Percentiles rank a stretch among this genome's conserved stretches.
phyloP scores from a whole-genome alignment of 768 basidiomycete genomes.

The Rubroboletus satanas region DNA sequence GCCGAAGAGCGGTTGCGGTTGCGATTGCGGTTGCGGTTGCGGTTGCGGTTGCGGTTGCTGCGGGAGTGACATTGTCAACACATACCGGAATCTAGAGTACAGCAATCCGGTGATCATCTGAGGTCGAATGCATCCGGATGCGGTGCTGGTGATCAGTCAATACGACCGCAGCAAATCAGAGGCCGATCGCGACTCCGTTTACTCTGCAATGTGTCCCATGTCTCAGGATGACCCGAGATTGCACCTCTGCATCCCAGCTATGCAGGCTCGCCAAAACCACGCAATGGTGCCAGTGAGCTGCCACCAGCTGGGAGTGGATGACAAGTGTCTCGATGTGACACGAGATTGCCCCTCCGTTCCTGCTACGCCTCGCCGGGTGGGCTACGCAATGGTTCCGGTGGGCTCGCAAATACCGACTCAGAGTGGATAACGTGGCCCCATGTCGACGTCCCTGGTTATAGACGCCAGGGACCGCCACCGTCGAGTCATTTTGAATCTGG shows the following conservation, averaged over 20 bases:
- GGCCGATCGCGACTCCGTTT: neutral
- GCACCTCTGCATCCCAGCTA: too few relatives aligned
- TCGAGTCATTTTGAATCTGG: too few relatives aligned
- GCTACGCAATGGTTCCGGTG: too few relatives aligned
- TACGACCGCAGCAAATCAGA: neutral
- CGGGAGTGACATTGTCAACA: neutral
- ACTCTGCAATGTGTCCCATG: neutral
- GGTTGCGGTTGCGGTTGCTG: neutral
- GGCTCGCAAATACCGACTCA: too few relatives aligned
- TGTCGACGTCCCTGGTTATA: too few relatives aligned
- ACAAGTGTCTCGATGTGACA: too few relatives aligned
- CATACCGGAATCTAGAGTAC: neutral
- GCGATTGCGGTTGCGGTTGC: too few relatives aligned
- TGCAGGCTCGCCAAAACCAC: neutral
- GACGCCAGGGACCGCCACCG: too few relatives aligned
- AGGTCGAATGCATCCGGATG: too few relatives aligned
- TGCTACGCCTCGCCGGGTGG: too few relatives aligned
- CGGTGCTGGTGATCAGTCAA: neutral
- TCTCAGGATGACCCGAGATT: neutral
- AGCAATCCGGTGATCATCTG: neutral
- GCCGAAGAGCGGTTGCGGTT: neutral
- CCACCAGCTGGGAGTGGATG: neutral
- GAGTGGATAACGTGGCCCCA: too few relatives aligned
- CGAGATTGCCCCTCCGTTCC: too few relatives aligned
- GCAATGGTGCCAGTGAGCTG: neutral